Base-by-base conservation (phyloP, 2,329 filamentous ascomycete species). In the Cladosporium oxysporum region DNA sequence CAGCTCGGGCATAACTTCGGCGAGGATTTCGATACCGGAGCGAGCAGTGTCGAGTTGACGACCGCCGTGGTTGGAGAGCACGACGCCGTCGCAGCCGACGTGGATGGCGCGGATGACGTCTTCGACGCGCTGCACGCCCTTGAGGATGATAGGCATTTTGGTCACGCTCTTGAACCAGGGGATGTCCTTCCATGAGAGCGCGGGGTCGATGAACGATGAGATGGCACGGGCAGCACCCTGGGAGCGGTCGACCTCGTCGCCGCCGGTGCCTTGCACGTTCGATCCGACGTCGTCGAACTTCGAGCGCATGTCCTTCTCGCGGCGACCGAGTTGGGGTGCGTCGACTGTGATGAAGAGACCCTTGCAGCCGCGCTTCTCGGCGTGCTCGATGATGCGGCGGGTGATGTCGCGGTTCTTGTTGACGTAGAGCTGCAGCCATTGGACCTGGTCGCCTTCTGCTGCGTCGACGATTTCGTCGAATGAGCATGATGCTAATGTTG, bases 291-390 rank as follows among this genome's bases (percentile, higher is more conserved):
- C 94, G 23, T 70, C 72, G 71, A 78, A 78, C 79, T 98, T 98
- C 70, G 86, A 87, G 47, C 95, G 91, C 95, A 98, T 98, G 78
- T 98, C 95, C 83, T 98, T 99, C 79, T 99, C 95, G 71, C 95
- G 86, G 47, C 95, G 89, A 50, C 95, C 95, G 26, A 99, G 88
- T 79, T 98, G 94, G 6, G 95, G 95, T 62, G 95, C 95, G 78
- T 99, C 95, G 64, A 99, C 95, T 2, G 95, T 99, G 81, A 99
- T 97, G 84, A 99, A 99, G 21, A 99, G 88, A 11, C 90, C 95
- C 80, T 92, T 95, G 84, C 95, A 98, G 31, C 95, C 95, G 65
- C 95, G 90, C 75, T 83, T 83, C 81, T 99, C 95, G 67, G 95
- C 95, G 79, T 98, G 92, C 80, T 94, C 79, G 58, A 99, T 91